Conservation (phyloP, 768 basidiomycete genomes). For the Amanita molliuscula region DNA sequence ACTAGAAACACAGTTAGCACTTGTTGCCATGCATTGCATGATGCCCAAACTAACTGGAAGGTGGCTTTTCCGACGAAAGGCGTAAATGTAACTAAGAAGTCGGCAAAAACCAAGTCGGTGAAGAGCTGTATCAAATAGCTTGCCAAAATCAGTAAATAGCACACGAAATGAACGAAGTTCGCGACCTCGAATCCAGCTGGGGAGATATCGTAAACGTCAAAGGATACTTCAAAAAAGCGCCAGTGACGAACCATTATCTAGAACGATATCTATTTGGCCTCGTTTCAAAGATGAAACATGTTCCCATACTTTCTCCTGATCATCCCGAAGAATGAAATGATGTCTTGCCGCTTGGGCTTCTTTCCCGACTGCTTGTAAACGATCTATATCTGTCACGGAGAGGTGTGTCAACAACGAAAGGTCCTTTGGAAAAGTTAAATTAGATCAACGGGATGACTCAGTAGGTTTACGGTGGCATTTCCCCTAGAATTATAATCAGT, state of each 20-base stretch:
- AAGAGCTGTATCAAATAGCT: slow-evolving; percentile 46
- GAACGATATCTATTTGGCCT: slow-evolving; percentile 69
- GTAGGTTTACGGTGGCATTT: slow-evolving; percentile 71
- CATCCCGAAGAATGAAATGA: slow-evolving; percentile 76
- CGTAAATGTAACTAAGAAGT: slow-evolving; percentile 86
- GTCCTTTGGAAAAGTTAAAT: slow-evolving; percentile 41
- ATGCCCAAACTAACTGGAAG: slow-evolving; percentile 63
- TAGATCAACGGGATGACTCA: neutral
- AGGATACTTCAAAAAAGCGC: neutral
- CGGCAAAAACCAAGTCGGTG: slow-evolving; percentile 88
- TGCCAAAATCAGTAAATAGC: neutral
- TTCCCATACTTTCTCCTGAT: slow-evolving; percentile 68
- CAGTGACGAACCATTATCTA: slow-evolving; percentile 70
- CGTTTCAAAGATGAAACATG: slow-evolving; percentile 47
- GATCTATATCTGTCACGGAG: slow-evolving; percentile 70
- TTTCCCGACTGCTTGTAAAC: slow-evolving; percentile 73
- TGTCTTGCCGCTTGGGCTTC: slow-evolving; percentile 73
- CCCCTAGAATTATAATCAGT: slow-evolving; percentile 44
- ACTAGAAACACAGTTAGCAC: slow-evolving; percentile 28
- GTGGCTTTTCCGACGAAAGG: slow-evolving; percentile 73
- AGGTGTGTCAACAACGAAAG: slow-evolving; percentile 84
- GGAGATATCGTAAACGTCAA: slow-evolving; percentile 1
- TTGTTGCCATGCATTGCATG: neutral
- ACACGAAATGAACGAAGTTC: neutral
- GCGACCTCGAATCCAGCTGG: slow-evolving; percentile 85